Base-by-base conservation (phyloP, 148 eudicot species). In the Heliosperma pusillum region DNA sequence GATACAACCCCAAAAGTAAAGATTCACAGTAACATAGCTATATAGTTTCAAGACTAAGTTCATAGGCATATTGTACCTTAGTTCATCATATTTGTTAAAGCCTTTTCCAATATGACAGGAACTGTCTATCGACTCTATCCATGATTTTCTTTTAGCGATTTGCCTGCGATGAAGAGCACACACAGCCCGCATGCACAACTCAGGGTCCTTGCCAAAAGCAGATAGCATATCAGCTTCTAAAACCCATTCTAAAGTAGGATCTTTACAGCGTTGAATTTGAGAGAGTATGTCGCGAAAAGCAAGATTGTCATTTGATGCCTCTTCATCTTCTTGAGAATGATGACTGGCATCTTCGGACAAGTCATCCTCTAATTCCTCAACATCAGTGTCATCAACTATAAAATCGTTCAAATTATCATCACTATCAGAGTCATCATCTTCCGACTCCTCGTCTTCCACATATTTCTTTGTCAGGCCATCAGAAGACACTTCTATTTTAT, bases 171-270 rank as follows among this genome's bases (percentile, higher is more conserved):
- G 85, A 57, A 93, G 79, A 75, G 89, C 93, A 83, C 97, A 93
- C 16, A 93, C 89, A n/a, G 91, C 98, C 68, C 80, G 88, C 97
- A 93, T 85, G 83, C 98, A 93, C 66, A 91, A 66, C 69, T 78
- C 89, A 58, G 86, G 88, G 77, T 83, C 81, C 77, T 91, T 89
- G 10, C 87, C 97, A 50, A 91, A 89, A 67, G 78, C 98, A 68
- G 97, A 84, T 64, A 91, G 92, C 98, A 93, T 93, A 58, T 90
- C 93, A 56, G 80, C 93, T 82, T 85, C 89, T 21, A 77, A 79
- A 60, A 70, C 90, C 98, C 98, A 93, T 66, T 89, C 74, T 47
- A 76, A 50, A 63, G 79, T 81, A n/a, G 66, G 74, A 47, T 72
- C 69, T 79, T 77, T 83, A 36, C 77, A 79, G 73, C 98, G 84